Evolutionary conservation across 192 early-diverging fungal genomes (phyloP), one percentile per base, ranked within the genome.

Genomic region (Endogone sp.): DNA sequence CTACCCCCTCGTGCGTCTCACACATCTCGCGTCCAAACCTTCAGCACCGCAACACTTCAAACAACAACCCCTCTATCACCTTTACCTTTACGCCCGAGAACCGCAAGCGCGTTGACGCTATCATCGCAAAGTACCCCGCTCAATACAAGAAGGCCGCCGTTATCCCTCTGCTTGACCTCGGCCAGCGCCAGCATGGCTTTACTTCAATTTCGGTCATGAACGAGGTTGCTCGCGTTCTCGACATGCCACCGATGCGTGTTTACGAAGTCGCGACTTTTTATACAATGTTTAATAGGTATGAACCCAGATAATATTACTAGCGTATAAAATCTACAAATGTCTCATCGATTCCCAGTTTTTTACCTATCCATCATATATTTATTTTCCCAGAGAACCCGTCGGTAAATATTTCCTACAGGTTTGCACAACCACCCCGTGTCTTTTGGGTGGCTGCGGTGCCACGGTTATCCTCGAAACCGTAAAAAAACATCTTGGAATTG

Each of bases 191-290:
- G 85, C 82, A 92, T 67, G 95, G 95, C 37, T 99, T 89, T 86
- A 96, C 94, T 9, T 91, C 89, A 69, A 85, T 99, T 66, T 88
- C 92, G 28, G 96, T 96, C 23, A 99, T 99, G 98, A 96, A 99
- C 82, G 85, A 93, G 61, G 92, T 99, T 73, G 96, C 98, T 60
- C 89, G 93, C 80, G 78, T 97, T 63, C 81, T 96, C 28, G 95
- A 98, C 73, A 90, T 98, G 3, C 94, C 96, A 62, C 98, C 98
- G 26, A 98, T 99, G 95, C 89, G 98, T 64, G 96, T 99, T 58
- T 98, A 98, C 84, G 96, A 99, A 77, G 98, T 99, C 23, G 98
- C 98, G n/a, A 98, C 96, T 29, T 99, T 99, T 81, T 99, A 99
- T 76, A 99, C 97, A 64, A 99, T 99, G 97, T 99, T 93, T 84